A percentile compares a stretch with the other conserved stretches of the same genome.
Evolutionary conservation across 495 filamentous ascomycete genomes (phyloP).

Genomic region (Cercophora newfieldiana): DNA sequence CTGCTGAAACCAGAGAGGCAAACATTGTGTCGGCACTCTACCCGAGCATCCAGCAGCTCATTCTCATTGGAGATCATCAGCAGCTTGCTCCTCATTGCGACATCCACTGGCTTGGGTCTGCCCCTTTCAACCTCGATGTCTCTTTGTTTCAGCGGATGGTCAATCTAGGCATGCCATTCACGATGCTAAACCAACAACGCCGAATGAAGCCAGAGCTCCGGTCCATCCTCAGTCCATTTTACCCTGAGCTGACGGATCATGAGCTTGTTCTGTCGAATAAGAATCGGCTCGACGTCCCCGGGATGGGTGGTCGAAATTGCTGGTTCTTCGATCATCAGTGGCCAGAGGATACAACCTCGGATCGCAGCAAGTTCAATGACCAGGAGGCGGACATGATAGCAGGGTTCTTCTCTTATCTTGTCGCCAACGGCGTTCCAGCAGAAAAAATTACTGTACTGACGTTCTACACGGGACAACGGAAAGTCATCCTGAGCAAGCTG

Average conservation of each 20-base stretch:
- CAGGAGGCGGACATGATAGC: slow-evolving; percentile 78
- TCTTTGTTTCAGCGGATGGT: slow-evolving; percentile 66
- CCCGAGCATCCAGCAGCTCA: slow-evolving; percentile 54
- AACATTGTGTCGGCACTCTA: slow-evolving; percentile 57
- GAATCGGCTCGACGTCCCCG: slow-evolving; percentile 63
- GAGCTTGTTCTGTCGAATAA: slow-evolving; percentile 51
- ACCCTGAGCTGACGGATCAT: slow-evolving; percentile 70
- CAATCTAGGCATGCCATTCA: slow-evolving; percentile 63
- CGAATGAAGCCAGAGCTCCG: slow-evolving; percentile 74
- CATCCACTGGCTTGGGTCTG: slow-evolving; percentile 66
- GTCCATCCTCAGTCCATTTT: slow-evolving; percentile 60
- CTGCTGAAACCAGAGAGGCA: slow-evolving; percentile 57
- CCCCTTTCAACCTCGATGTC: slow-evolving; percentile 59
- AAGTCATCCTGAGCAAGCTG: slow-evolving; percentile 57
- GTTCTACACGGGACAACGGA: slow-evolving; percentile 87
- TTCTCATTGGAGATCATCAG: slow-evolving; percentile 58
- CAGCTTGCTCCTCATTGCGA: slow-evolving; percentile 52
- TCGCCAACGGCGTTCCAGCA: slow-evolving; percentile 60
- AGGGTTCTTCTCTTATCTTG: slow-evolving; percentile 69
- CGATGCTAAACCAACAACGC: slow-evolving; percentile 64
- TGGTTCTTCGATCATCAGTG: slow-evolving; percentile 74
- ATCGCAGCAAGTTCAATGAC: slow-evolving; percentile 70
- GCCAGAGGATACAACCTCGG: slow-evolving; percentile 63
- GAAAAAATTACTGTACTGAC: slow-evolving; percentile 80
- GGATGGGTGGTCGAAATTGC: slow-evolving; percentile 71